Conservation (phyloP, 176 grass and related monocot species). For the barley (Hordeum vulgare) region MorexV3_pseudomolecules_assembly NC_058521.1:576264140-576264639, state of each 20-base stretch:
- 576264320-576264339: background rate
- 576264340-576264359: background rate
- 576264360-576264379: background rate
- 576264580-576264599: too few relatives aligned
- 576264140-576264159: background rate
- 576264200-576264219: constrained; percentile 40
- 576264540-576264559: too few relatives aligned
- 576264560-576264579: too few relatives aligned
- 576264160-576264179: background rate
- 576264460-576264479: too few relatives aligned
- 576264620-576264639: accelerated
- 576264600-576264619: too few relatives aligned
- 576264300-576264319: background rate
- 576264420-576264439: background rate
- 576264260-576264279: background rate
- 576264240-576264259: constrained; percentile 22
- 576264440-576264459: background rate
- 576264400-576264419: background rate
- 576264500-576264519: background rate
- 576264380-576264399: too few relatives aligned
- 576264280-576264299: constrained; percentile 1
- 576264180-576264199: background rate
- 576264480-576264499: background rate
- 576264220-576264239: constrained; percentile 32
- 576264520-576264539: background rate